phyloP scores from a whole-genome alignment of 2,329 filamentous ascomycete genomes.

The Colletotrichum truncatum region DNA sequence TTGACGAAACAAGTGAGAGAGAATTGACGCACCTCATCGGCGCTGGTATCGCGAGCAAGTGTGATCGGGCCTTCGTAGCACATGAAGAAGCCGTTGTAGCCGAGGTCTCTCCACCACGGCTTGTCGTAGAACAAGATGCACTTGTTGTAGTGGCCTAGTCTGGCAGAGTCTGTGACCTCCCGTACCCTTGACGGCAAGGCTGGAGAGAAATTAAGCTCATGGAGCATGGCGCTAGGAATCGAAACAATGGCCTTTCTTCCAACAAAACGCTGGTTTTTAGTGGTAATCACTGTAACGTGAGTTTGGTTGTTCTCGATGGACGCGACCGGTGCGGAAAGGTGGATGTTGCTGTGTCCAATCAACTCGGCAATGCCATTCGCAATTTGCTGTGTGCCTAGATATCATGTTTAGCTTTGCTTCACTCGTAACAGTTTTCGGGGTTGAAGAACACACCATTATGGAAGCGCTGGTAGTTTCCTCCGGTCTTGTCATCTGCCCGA shows the following conservation, averaged over 20 bases:
- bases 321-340: conserved; percentile 33
- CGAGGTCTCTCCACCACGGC: conserved; percentile 46
- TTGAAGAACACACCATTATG: conserved; percentile 29
- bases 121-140: conserved; percentile 40
- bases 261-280: conserved; percentile 35
- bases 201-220: conserved; percentile 56
- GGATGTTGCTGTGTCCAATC: conserved; percentile 33
- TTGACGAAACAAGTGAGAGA: conserved; percentile 53
- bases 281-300: conserved; percentile 33
- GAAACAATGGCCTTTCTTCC: conserved; percentile 55
- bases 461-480: conserved; percentile 46
- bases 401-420: neutral
- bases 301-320: conserved; percentile 34
- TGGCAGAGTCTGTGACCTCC: conserved; percentile 43
- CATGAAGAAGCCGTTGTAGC: conserved; percentile 47
- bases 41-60: conserved; percentile 51
- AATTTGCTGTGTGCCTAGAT: conserved; percentile 35
- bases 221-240: conserved; percentile 57
- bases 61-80: conserved; percentile 49
- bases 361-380: conserved; percentile 38
- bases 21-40: conserved; percentile 39
- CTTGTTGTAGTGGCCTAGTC: conserved; percentile 56
- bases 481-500: conserved; percentile 44
- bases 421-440: neutral
- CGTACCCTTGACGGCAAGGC: conserved; percentile 47